phyloP scores from a whole-genome alignment of 192 early-diverging fungal genomes.

The Backusella liffmaniae region DNA sequence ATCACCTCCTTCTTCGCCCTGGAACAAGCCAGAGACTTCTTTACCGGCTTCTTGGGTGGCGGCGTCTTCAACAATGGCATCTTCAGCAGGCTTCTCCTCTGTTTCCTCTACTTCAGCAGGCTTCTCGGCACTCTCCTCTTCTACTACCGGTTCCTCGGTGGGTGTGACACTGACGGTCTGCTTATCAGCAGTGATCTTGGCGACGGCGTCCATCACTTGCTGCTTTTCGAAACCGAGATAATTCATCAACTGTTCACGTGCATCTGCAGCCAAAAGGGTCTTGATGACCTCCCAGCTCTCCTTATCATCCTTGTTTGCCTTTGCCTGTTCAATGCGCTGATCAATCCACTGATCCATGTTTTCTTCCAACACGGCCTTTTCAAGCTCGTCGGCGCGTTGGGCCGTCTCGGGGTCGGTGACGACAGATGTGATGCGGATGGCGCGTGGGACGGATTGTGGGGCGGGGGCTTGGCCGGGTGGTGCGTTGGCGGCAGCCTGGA shows the following conservation, averaged over 20 bases:
- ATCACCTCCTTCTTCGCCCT: constrained; percentile 2
- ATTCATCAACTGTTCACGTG: constrained; percentile 76
- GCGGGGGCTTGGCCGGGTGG: constrained; percentile 40
- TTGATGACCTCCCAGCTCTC: constrained; percentile 82
- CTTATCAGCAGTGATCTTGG: constrained; percentile 42
- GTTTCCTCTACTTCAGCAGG: constrained; percentile 23
- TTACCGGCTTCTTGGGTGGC: constrained; percentile 1
- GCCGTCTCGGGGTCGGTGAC: constrained; percentile 75
- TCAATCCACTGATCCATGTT: constrained; percentile 31
- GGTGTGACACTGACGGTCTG: constrained; percentile 8
- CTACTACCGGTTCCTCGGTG: constrained; percentile 6
- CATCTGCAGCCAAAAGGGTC: constrained; percentile 77
- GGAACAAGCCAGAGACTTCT: constrained; percentile 22
- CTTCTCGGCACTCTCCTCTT: constrained; percentile 2
- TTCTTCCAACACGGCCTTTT: constrained; percentile 59
- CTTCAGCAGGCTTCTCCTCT: constrained; percentile 28
- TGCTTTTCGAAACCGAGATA: constrained; percentile 88
- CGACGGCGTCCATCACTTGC: constrained; percentile 60
- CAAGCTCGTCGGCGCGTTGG: constrained; percentile 68
- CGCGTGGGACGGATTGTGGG: constrained; percentile 32
- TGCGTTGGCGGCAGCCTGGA: constrained; percentile 22
- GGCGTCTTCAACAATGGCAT: not conserved
- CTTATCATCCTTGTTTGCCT: constrained; percentile 26
- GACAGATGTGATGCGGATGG: constrained; percentile 63
- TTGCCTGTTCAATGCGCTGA: constrained; percentile 41